Evolutionary conservation across 129 eudicot species (phyloP), one percentile per base, ranked within the genome.

Genomic region (Apium graveolens): DNA sequence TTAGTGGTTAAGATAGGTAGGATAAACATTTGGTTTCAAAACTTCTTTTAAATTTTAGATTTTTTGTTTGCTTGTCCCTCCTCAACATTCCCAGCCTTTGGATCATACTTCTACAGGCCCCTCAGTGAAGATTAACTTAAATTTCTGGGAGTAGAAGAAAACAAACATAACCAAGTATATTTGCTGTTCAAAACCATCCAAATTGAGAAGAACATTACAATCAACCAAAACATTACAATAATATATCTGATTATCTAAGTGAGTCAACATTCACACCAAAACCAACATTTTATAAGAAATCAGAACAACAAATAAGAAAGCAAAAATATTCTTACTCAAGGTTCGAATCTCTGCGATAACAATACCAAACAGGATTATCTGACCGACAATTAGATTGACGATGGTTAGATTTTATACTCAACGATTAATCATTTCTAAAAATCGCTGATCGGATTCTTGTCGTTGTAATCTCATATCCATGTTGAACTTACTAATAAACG

Each of bases 401-500:
- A 3, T n/a, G n/a, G 66, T 9, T 24, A 10, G 7, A 7, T 1
- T 55, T 24, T 17, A 63, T 38, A n/a, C n/a, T 66, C 84, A 87
- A 37, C 81, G 79, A 35, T 77, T 84, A 55, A 87, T 82, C 81
- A 78, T 84, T 17, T 84, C 88, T 42, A 86, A 38, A 70, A 84
- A 85, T 70, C 83, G 74, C 44, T 77, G 80, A 20, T 82, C 70
- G 27, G 88, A 82, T 48, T 86, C 82, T 44, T 78, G 87, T 35
- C 83, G 74, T 24, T 86, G 81, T 21, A 85, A 21, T 32, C 83
- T 68, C 48, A 81, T 81, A 8, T 85, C 84, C 38, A 84, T 75
- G 20, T 87, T 89, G 75, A 82, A 76, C 57, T 79, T 87, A 27
- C 78, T 49, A 39, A 91, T 91, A 78, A 91, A 91, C n/a, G 83